These are phyloP conservation scores for Eucalyptus albens DNA, from an alignment of 345 rosid genomes.

Conservation along the genomic window DNA sequence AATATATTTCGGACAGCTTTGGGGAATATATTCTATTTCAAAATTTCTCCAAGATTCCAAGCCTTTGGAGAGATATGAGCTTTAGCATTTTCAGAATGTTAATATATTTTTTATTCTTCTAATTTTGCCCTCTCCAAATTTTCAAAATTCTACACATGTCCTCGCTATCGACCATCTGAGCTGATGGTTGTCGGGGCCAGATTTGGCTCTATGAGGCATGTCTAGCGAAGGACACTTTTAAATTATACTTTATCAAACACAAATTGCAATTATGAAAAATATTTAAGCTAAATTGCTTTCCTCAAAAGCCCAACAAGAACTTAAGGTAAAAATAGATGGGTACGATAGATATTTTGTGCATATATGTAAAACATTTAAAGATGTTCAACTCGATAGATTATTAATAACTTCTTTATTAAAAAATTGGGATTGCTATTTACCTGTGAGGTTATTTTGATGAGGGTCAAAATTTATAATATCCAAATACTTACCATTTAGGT, in stretches of 20 bases:
- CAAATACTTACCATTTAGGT: neutral
- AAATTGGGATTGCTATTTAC: neutral
- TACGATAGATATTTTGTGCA: neutral
- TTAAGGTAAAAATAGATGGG: neutral
- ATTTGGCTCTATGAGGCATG: no score
- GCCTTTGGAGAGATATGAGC: neutral
- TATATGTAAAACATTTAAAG: neutral
- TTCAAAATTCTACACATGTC: neutral
- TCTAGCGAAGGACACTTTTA: neutral
- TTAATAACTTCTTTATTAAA: neutral
- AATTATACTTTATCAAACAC: neutral
- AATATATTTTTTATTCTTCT: neutral
- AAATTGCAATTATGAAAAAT: neutral
- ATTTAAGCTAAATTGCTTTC: no score
- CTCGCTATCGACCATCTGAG: rapidly evolving
- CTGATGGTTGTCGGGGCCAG: rapidly evolving
- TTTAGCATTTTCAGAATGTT: neutral
- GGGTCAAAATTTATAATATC: neutral
- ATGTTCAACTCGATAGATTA: neutral
- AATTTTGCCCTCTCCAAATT: neutral
- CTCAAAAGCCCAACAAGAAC: neutral
- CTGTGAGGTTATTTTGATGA: neutral
- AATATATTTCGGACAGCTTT: neutral
- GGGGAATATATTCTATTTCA: neutral
- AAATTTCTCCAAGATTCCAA: neutral